Conservation (phyloP, 1,139 yeast species). For the Taiozyma sp. region DNA sequence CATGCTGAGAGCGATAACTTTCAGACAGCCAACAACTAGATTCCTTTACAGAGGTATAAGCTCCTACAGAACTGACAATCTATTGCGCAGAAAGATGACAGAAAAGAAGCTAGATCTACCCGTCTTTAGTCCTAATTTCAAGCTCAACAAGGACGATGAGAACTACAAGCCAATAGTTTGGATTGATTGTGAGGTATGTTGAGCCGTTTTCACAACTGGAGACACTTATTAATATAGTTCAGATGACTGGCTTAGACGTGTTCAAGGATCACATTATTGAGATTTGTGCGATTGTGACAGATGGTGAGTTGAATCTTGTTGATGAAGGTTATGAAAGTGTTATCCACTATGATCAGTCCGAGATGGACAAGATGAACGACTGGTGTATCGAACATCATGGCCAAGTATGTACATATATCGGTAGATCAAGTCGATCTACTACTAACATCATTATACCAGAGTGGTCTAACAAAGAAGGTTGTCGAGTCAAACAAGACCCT, state of each 20-base stretch:
- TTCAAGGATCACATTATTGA: conserved; percentile 76
- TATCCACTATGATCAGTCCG: conserved; percentile 60
- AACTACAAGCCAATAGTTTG: conserved; percentile 21
- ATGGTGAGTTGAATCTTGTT: conserved; percentile 63
- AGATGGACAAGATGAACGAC: conserved; percentile 67
- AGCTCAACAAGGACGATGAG: conserved; percentile 5
- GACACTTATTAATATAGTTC: not conserved
- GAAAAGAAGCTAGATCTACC: conserved; percentile 7
- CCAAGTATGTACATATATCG: conserved; percentile 12
- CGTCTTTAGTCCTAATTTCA: conserved; percentile 8
- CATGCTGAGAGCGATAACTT: not conserved
- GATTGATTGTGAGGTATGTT: conserved; percentile 22
- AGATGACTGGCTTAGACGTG: conserved; percentile 89
- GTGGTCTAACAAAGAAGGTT: conserved; percentile 76
- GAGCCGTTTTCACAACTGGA: not conserved
- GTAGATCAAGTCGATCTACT: too few relatives aligned
- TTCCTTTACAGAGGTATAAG: not conserved
- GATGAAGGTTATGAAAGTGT: conserved; percentile 82
- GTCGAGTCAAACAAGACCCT: conserved; percentile 49
- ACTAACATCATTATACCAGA: conserved; percentile 21
- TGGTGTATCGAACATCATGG: conserved; percentile 88
- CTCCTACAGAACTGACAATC: not conserved
- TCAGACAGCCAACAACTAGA: not conserved
- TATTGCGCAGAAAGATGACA: not conserved
- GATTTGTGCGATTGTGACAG: conserved; percentile 86